These are phyloP conservation scores for Xenoacremonium recifei DNA, from an alignment of 2,329 filamentous ascomycete genomes.

Conservation along the genomic window DNA sequence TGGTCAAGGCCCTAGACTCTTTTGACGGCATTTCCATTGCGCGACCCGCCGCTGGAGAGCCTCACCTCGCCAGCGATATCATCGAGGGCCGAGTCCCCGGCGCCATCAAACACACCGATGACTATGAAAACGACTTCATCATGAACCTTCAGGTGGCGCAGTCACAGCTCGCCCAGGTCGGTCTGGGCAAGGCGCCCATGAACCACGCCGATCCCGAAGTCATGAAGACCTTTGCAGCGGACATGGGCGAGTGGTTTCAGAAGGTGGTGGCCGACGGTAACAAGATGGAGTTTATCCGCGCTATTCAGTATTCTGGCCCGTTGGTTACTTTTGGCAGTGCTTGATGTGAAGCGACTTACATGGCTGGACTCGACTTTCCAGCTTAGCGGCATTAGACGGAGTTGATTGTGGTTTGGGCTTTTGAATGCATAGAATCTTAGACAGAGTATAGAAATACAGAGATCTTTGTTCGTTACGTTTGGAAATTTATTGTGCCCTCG, in stretches of 20 bases:
- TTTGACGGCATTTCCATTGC: slow-evolving; percentile 60
- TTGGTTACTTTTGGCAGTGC: slow-evolving; percentile 14
- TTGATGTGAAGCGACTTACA: too few relatives aligned
- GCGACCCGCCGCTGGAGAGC: slow-evolving; percentile 32
- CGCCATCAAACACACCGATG: slow-evolving; percentile 12
- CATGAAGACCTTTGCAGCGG: slow-evolving; percentile 18
- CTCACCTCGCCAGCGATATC: slow-evolving; percentile 28
- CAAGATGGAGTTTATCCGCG: slow-evolving; percentile 25
- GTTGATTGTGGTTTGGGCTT: too few relatives aligned
- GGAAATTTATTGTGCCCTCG: too few relatives aligned
- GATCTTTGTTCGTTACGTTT: too few relatives aligned
- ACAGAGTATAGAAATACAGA: too few relatives aligned
- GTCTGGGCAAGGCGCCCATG: slow-evolving; percentile 24
- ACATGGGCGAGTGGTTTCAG: slow-evolving; percentile 21
- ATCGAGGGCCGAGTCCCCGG: slow-evolving; percentile 20
- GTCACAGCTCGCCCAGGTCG: slow-evolving; percentile 19
- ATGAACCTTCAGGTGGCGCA: slow-evolving; percentile 6
- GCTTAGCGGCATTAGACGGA: too few relatives aligned
- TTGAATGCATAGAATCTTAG: too few relatives aligned
- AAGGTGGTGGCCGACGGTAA: slow-evolving; percentile 23
- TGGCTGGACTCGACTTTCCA: too few relatives aligned
- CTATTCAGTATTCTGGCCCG: slow-evolving; percentile 20
- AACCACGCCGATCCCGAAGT: slow-evolving; percentile 19
- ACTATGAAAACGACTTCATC: slow-evolving; percentile 13
- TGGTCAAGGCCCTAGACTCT: slow-evolving; percentile 54